Percentiles rank a stretch among this genome's conserved stretches.
phyloP scores from a whole-genome alignment of 1,284 basidiomycete species.

The Fomes fomentarius region DNA sequence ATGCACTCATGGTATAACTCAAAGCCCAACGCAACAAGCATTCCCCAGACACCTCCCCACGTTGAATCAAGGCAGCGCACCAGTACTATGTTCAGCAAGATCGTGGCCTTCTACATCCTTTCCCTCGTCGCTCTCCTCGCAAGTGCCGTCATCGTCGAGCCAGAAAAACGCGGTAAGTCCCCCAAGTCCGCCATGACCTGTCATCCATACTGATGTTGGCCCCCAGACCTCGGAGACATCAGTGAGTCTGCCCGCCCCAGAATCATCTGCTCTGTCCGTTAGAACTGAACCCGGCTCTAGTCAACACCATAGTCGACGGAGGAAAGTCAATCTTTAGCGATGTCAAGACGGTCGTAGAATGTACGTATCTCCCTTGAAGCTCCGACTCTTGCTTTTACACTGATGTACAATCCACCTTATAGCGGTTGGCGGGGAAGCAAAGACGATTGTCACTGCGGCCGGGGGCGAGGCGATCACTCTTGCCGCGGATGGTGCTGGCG shows the following conservation, averaged over 20 bases:
- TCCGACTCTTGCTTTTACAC: too few species aligned
- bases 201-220: background rate
- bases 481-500: background rate
- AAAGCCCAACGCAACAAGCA: too few species aligned
- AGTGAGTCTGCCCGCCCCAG: background rate
- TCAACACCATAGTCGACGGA: background rate
- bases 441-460: background rate
- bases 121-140: background rate
- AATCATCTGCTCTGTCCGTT: too few species aligned
- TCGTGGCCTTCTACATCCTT: background rate
- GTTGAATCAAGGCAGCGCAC: too few species aligned
- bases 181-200: too few species aligned
- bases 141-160: background rate
- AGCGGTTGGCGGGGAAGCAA: background rate
- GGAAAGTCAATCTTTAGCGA: background rate
- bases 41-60: too few species aligned
- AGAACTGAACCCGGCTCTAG: background rate
- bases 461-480: conserved; percentile 1
- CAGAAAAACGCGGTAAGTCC: background rate
- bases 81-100: background rate
- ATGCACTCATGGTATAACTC: too few species aligned
- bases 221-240: background rate
- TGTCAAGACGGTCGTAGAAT: background rate
- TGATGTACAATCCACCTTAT: too few species aligned
- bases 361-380: background rate